A percentile compares a stretch with the other conserved stretches of the same genome.
These are phyloP conservation scores for Lathyrus tuberosus DNA, from an alignment of 306 rosid genomes.

Conservation along the genomic window DNA sequence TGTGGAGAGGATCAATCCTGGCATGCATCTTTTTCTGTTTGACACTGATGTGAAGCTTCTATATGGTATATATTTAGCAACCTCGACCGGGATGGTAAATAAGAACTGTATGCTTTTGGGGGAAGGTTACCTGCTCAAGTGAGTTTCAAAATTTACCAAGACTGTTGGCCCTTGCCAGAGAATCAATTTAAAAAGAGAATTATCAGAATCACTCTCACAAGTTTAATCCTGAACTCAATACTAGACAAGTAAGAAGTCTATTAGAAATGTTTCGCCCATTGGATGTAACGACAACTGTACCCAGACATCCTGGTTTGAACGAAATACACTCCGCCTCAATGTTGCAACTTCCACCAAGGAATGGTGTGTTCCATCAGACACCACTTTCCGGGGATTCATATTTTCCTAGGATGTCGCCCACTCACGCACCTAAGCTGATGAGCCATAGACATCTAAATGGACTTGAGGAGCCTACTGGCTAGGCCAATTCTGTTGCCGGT, in stretches of 20 bases:
- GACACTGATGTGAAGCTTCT: slow-evolving; percentile 71
- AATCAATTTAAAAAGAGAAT: slow-evolving; percentile 44
- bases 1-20: slow-evolving; percentile 54
- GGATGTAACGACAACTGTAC: slow-evolving; percentile 19
- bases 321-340: not conserved
- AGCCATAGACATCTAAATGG: slow-evolving; percentile 34
- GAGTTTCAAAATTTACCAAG: slow-evolving; percentile 45
- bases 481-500: slow-evolving; percentile 25
- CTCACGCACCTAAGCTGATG: slow-evolving; percentile 29
- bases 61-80: slow-evolving; percentile 63
- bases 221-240: slow-evolving; percentile 53
- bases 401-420: slow-evolving; percentile 32
- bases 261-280: slow-evolving; percentile 48
- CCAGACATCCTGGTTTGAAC: slow-evolving; percentile 24
- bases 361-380: slow-evolving; percentile 29
- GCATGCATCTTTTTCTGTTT: slow-evolving; percentile 60
- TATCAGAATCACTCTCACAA: slow-evolving; percentile 48
- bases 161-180: slow-evolving; percentile 54
- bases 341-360: slow-evolving; percentile 17
- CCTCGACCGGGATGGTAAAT: slow-evolving; percentile 54
- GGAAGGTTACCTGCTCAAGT: slow-evolving; percentile 83
- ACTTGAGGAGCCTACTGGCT: slow-evolving; percentile 15
- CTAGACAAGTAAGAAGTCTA: slow-evolving; percentile 46
- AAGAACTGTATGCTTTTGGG: slow-evolving; percentile 62
- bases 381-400: slow-evolving; percentile 8